Evolutionary conservation across 2,329 filamentous ascomycete species (phyloP), one percentile per base, ranked within the genome.

Genomic region (Sclerotinia nivalis): DNA sequence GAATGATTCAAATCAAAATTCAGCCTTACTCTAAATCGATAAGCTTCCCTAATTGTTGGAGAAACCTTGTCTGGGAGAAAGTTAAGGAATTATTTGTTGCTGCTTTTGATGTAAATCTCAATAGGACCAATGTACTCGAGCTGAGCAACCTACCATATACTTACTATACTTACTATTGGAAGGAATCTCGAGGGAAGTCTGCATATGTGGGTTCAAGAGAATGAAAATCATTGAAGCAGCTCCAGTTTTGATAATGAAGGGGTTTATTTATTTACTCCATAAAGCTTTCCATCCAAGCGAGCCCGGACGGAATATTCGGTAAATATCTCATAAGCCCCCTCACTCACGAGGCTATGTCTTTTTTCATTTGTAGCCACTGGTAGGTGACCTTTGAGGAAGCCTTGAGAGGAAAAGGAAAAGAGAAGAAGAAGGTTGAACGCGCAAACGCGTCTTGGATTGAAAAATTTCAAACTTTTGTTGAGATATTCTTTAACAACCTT

Each of bases 191-290:
- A 28, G 28, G 15, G 13, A 12, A 20, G 18, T 28, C 52, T 12
- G 10, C 22, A 58, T 40, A 47, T 58, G 55, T 58, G 55, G 22
- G 37, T 58, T 58, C 55, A 15, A 15, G 55, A 40, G 10, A 4
- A n/a, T 58, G 22, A 40, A 58, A 58, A 58, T 58, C 55, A 37
- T 40, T 40, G 55, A 58, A 58, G 55, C 55, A 58, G 55, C 34
- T 58, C 55, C 55, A 58, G n/a, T 40, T 43, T 43, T 59, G 22
- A 59, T 59, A 59, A 59, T 40, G 34, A n/a, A 43, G 13, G 56
- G n/a, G 31, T 15, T n/a, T 12, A 18, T 8, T 28, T 0, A n/a
- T 5, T 5, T 31, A 31, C 31, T 31, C 31, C 31, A 31, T 31
- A 31, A 31, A 5, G 3, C 31, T 31, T 31, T 31, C 31, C 31